Base-by-base conservation (phyloP, 441 rosid species). In the Iberis amara region DNA sequence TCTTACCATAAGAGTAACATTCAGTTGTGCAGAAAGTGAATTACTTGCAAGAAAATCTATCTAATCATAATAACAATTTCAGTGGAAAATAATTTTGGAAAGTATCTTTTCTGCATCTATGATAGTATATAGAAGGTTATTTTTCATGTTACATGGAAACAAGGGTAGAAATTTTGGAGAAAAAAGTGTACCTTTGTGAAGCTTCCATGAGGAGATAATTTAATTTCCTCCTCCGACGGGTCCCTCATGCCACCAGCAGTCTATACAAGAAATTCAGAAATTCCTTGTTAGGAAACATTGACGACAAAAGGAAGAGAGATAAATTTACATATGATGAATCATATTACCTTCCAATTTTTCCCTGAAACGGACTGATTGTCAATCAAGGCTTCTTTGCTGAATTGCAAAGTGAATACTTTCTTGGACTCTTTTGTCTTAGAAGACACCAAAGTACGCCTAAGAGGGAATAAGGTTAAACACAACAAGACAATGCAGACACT, bases 401-500 rank as follows among this genome's bases (percentile, higher is more conserved):
- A 68, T 69, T 65, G 72, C 55, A 85, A 69, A 8, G 57, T 66
- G 37, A 68, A 78, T 12, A 85, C 94, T 56, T 76, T 76, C 67
- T 64, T 74, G 7, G 86, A 82, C 10, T 62, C 52, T 57, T 78
- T 73, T 4, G 85, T 76, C 73, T 80, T 85, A 1, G 94, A 85
- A 53, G 90, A 80, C 42, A 85, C 79, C 58, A 77, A 12, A 35
- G 78, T 83, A 50, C 58, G 60, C 73, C 89, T 87, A 67, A 12
- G 2, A 47, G 52, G 23, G 45, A 14, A 45, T 35, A 31, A 3
- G 10, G 7, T 31, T 18, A 18, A 18, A 18, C 21, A 18, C 21
- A 18, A 18, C 2, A 18, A 18, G 21, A 18, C 21, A 18, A 31
- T 7, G 6, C 13, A 15, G 35, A 9, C 8, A 33, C 8, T 10